A percentile compares a stretch with the other conserved stretches of the same genome.
Evolutionary conservation across 2,329 filamentous ascomycete genomes (phyloP).

Genomic region (Aspergillus pseudoviridinutans): DNA sequence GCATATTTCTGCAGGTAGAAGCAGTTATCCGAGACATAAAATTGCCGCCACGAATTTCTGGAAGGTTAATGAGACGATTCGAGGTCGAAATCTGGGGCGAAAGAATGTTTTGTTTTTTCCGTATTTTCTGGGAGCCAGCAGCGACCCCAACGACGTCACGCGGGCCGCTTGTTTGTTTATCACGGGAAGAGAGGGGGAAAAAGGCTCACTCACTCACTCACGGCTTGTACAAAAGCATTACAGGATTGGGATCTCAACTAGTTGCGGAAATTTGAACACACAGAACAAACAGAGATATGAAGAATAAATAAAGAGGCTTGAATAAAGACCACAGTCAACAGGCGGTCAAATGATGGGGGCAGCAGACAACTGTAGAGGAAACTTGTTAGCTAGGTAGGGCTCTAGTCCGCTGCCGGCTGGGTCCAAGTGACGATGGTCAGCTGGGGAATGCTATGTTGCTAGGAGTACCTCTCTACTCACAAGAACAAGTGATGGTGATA

Average conservation of each 20-base stretch:
- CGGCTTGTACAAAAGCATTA: not conserved
- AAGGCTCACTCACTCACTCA: slow-evolving; percentile 2
- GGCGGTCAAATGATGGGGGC: slow-evolving; percentile 12
- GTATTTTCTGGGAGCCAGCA: not conserved
- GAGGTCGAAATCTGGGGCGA: not conserved
- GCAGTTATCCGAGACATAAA: slow-evolving; percentile 11
- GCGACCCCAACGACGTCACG: slow-evolving; percentile 12
- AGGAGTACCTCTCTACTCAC: not conserved
- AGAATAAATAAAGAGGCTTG: slow-evolving; percentile 1
- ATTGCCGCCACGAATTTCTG: not conserved
- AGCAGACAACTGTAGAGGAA: not conserved
- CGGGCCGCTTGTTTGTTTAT: slow-evolving; percentile 11
- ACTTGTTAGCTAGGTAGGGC: not conserved
- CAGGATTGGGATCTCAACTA: not conserved
- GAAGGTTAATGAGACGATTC: not conserved
- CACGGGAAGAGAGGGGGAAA: not conserved
- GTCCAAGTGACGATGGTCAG: not conserved
- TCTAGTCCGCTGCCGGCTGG: not conserved
- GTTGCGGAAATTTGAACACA: not conserved
- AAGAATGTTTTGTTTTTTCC: not conserved
- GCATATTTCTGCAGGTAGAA: slow-evolving; percentile 8
- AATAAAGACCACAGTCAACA: slow-evolving; percentile 5
- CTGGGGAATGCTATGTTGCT: not conserved
- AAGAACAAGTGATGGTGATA: not conserved
- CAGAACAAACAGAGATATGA: not conserved